These are phyloP conservation scores for Pulveroboletus sp. DNA, from an alignment of 768 basidiomycete species.

Conservation along the genomic window DNA sequence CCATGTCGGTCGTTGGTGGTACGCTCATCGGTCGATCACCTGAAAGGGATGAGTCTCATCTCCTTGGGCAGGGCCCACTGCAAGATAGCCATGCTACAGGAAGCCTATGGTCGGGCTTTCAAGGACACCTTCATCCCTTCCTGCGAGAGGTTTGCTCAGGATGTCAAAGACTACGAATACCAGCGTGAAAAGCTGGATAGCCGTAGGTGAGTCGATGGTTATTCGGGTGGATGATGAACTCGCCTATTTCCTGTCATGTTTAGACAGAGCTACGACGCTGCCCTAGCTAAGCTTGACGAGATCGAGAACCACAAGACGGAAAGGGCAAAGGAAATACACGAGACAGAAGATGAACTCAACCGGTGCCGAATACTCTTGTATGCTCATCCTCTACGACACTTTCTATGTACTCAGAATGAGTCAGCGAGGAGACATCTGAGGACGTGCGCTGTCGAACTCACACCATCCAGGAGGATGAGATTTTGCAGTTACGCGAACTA, in stretches of 20 bases:
- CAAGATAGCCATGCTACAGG: slow-evolving; percentile 80
- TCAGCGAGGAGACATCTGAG: slow-evolving; percentile 81
- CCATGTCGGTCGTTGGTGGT: slow-evolving; percentile 4
- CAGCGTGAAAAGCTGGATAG: slow-evolving; percentile 86
- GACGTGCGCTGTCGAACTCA: slow-evolving; percentile 80
- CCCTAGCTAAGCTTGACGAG: slow-evolving; percentile 65
- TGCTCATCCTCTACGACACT: slow-evolving; percentile 22
- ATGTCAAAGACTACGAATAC: slow-evolving; percentile 79
- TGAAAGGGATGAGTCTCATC: slow-evolving; percentile 60
- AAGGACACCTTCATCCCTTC: slow-evolving; percentile 70
- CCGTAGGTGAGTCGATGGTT: slow-evolving; percentile 51
- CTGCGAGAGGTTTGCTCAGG: slow-evolving; percentile 59
- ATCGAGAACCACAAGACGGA: slow-evolving; percentile 72
- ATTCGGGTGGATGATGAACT: background rate
- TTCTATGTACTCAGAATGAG: slow-evolving; percentile 7
- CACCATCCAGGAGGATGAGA: slow-evolving; percentile 76
- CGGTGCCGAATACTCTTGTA: slow-evolving; percentile 73
- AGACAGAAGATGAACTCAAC: slow-evolving; percentile 80
- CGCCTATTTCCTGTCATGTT: background rate
- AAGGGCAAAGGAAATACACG: slow-evolving; percentile 65
- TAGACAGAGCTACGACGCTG: slow-evolving; percentile 77
- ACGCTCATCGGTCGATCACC: background rate
- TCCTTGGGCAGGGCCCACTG: slow-evolving; percentile 81
- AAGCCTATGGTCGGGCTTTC: slow-evolving; percentile 69
- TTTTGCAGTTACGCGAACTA: slow-evolving; percentile 66